These are phyloP conservation scores for Lumnitzera racemosa DNA, from an alignment of 345 rosid genomes.

Conservation along the genomic window DNA sequence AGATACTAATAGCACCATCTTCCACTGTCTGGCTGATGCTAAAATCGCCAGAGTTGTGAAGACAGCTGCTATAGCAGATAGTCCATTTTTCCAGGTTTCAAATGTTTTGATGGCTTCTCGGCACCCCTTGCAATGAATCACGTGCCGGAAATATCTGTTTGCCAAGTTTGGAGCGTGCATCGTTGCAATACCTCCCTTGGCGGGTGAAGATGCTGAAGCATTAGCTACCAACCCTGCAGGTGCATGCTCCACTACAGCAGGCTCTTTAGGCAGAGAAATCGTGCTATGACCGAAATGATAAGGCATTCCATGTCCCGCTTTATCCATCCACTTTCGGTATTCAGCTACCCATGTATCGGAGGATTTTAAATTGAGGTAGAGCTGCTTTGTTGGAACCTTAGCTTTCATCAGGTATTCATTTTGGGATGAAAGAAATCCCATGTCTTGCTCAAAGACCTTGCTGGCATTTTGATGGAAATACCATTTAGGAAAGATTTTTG, in stretches of 20 bases:
- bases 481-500: slow-evolving; percentile 64
- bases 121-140: slow-evolving; percentile 84
- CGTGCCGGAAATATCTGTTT: slow-evolving; percentile 77
- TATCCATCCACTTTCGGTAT: slow-evolving; percentile 97
- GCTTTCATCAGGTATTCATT: slow-evolving; percentile 74
- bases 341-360: slow-evolving; percentile 89
- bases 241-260: slow-evolving; percentile 85
- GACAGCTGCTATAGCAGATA: slow-evolving; percentile 36
- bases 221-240: slow-evolving; percentile 83
- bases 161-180: slow-evolving; percentile 80
- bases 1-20: slow-evolving; percentile 42
- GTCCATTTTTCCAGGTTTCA: slow-evolving; percentile 48
- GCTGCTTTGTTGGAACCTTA: slow-evolving; percentile 73
- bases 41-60: slow-evolving; percentile 59
- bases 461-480: slow-evolving; percentile 80
- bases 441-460: slow-evolving; percentile 89
- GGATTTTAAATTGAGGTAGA: slow-evolving; percentile 68
- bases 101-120: slow-evolving; percentile 49
- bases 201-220: slow-evolving; percentile 60
- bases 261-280: slow-evolving; percentile 51
- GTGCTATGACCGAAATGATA: slow-evolving; percentile 79
- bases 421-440: slow-evolving; percentile 91
- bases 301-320: slow-evolving; percentile 98
- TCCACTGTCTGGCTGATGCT: slow-evolving; percentile 65
- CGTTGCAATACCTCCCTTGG: slow-evolving; percentile 69